Evolutionary conservation across 495 filamentous ascomycete species (phyloP).

Genomic region (Neurospora africana): DNA sequence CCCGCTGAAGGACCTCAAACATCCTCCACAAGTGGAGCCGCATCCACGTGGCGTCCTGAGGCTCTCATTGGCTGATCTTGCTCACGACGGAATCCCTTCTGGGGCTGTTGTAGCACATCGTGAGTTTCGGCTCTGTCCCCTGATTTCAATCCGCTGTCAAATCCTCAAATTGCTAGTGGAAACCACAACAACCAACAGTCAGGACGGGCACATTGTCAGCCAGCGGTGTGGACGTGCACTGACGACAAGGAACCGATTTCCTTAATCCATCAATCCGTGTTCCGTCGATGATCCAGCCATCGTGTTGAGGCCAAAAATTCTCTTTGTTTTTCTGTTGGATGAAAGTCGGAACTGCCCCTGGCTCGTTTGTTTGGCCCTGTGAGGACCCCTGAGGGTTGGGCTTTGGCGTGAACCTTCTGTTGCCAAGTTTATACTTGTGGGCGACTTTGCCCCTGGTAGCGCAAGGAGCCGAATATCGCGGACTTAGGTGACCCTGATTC

Average conservation of each 20-base stretch:
- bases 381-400: not conserved
- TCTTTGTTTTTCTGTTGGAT: not conserved
- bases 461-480: not conserved
- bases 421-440: not conserved
- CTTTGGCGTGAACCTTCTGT: not conserved
- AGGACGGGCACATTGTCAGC: not conserved
- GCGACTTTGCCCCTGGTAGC: not conserved
- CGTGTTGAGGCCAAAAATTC: not conserved
- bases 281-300: not conserved
- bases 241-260: not conserved
- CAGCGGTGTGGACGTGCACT: not conserved
- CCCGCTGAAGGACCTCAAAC: not conserved
- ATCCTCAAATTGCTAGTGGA: not conserved
- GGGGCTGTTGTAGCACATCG: not conserved
- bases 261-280: not conserved
- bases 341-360: not conserved
- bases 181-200: not conserved
- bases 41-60: not conserved
- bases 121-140: not conserved
- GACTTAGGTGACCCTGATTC: not conserved
- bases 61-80: not conserved
- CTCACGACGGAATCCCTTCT: not conserved
- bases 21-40: not conserved
- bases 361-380: not conserved
- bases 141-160: not conserved